Conservation (phyloP, 2,329 filamentous ascomycete species). For the Geosmithia putterillii region DNA sequence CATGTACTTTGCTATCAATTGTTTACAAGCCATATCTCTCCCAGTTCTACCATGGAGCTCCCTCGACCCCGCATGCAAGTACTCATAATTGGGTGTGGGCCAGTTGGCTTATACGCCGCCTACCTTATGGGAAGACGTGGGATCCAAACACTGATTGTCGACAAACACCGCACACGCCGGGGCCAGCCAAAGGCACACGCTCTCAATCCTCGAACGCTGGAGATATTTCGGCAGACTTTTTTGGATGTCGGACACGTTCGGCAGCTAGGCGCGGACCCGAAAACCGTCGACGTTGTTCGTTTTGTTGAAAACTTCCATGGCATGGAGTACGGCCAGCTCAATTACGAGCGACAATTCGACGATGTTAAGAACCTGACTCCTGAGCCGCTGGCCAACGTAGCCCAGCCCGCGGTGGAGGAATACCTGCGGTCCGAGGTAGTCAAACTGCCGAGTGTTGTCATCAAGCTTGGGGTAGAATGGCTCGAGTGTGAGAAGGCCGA, state of each 20-base stretch:
- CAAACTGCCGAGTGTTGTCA: too few species aligned
- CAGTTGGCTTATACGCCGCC: too few species aligned
- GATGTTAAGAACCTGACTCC: slow-evolving; percentile 3
- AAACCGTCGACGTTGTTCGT: slow-evolving; percentile 4
- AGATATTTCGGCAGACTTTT: slow-evolving; percentile 6
- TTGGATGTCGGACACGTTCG: slow-evolving; percentile 4
- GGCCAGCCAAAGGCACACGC: slow-evolving; percentile 6
- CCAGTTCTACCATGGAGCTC: too few species aligned
- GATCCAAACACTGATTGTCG: too few species aligned
- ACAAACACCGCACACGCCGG: too few species aligned
- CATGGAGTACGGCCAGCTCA: slow-evolving; percentile 4
- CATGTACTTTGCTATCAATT: too few species aligned
- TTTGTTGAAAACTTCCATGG: slow-evolving; percentile 5
- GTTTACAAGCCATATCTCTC: too few species aligned
- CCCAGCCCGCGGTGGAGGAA: slow-evolving; percentile 24
- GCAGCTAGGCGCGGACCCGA: slow-evolving; percentile 3
- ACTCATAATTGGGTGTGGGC: too few species aligned
- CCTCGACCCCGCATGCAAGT: too few species aligned
- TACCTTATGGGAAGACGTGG: too few species aligned
- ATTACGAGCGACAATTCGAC: slow-evolving; percentile 6
- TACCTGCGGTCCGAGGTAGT: slow-evolving; percentile 9
- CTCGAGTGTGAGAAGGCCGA: too few species aligned
- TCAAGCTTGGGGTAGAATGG: too few species aligned
- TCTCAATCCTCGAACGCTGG: slow-evolving; percentile 5
- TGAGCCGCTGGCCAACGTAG: slow-evolving; percentile 29